Evolutionary conservation across 2,329 filamentous ascomycete species (phyloP), one percentile per base, ranked within the genome.

Genomic region (Calonectria hongkongensis): DNA sequence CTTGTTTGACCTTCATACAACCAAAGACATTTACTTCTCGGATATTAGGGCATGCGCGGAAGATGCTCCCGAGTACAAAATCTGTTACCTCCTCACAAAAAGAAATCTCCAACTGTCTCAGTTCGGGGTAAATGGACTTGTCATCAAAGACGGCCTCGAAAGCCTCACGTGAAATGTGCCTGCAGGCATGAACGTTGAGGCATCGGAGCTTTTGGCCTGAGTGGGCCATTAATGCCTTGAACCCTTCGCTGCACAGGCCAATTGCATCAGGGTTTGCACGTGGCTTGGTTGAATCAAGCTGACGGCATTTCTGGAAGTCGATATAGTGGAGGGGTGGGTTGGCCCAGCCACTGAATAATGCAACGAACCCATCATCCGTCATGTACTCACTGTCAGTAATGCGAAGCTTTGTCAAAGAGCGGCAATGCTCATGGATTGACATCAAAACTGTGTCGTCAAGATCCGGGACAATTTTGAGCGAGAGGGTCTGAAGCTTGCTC

Each of bases 201-300:
- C 89, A 86, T 72, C 88, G 88, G 2, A 98, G 84, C 13, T 85
- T 87, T 1, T 85, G 81, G 4, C 94, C 94, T 0, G 95, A 98
- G 81, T 98, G 96, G 0, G 87, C 85, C 94, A 98, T 98, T 51
- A 98, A 85, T 0, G 95, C 94, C 75, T 89, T 87, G 85, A 98
- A 96, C 0, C 94, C 95, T 7, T 89, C 84, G 0, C 92, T 93
- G 66, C 93, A 95, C 39, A 98, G 88, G 2, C 96, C 96, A 54
- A 96, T 85, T 28, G 89, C 88, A 69, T 92, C 85, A 0, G 90
- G 89, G 58, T 92, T 92, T 5, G 92, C 90, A 27, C 92, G 89
- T 0, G 95, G 93, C 30, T 90, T 90, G 62, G 87, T 85, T 71
- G 94, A 91, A 81, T 98, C 94, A 41, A 97, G 82, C 78, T 95